Base-by-base conservation (phyloP, 257 asterid genomes). In the Ehretia macrophylla region DNA sequence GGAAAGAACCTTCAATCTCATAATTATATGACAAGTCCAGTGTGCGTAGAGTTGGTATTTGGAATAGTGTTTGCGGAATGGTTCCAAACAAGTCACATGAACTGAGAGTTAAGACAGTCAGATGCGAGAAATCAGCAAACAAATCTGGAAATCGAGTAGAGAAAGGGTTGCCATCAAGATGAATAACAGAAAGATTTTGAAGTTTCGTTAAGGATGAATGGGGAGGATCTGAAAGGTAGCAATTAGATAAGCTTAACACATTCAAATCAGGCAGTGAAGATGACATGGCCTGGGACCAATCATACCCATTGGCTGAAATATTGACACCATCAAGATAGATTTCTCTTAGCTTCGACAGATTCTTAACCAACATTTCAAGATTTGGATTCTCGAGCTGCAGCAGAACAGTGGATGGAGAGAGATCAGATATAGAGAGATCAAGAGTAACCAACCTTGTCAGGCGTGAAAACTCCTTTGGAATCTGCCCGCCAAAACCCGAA, bases 281-380 rank as follows among this genome's bases (percentile, higher is more conserved):
- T 5, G 85, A 65, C 14, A 85, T 17, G 8, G 72, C 61, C 56
- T 14, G 68, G 51, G 72, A 55, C 86, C 86, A 85, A 1, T 74
- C 72, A 22, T n/a, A 58, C 11, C 50, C 54, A 17, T 68, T 62
- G n/a, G 81, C 16, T 5, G 83, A 79, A 44, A 83, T 49, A 63
- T 75, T 12, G 32, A 83, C 89, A 1, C 64, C 44, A 56, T 86
- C 85, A 23, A 83, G 89, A 66, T 83, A 57, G 21, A 86, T 79
- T 21, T 75, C 81, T 58, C 42, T 68, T 17, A 86, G 78, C 17
- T 56, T 57, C 1, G 64, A 47, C 8, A 71, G 77, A 47, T 81
- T 76, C 70, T 59, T 70, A 64, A 77, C 72, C 22, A 86, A 75
- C n/a, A 10, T 49, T 55, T 17, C 44, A 64, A 87, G 44, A 61